Base-by-base conservation (phyloP, 768 basidiomycete species). In the Asterophora lycoperdoides region DNA sequence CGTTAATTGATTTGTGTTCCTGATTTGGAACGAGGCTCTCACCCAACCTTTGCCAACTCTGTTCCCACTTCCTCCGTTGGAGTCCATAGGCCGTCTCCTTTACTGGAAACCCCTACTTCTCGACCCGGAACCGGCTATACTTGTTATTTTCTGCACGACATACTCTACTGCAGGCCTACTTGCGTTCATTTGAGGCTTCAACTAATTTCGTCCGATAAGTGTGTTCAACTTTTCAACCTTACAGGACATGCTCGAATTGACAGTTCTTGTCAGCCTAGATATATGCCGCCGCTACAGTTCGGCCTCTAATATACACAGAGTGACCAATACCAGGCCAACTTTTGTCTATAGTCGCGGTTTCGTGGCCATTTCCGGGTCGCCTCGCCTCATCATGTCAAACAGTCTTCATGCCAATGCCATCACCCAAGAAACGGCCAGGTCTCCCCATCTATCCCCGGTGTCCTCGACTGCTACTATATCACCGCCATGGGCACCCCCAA, bases 401-500 rank as follows among this genome's bases (percentile, higher is more conserved):
- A 52, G 37, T 46, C 50, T 46, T 47, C 52, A 53, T 37, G 52
- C 58, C 54, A 55, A 58, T 30, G 51, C 55, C 51, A 51, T 29
- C 18, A 23, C 46, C n/a, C 8, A 53, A 44, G 59, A 51, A 41
- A 62, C 60, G 33, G 58, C 61, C 37, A 57, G 56, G 38, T 52
- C 62, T 15, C 63, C 63, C 14, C 54, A 62, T 54, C 52, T 54
- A 50, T 60, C 62, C 32, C 52, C 53, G 41, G 10, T 30, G 18
- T 41, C 63, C 8, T 48, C 58, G 17, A 60, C 66, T 37, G 53
- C 63, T 43, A 59, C 65, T 19, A 51, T 68, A 54, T 60, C 67
- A 6, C 71, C 68, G 46, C 55, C 72, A 63, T 86, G 86, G 86
- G 71, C 69, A 3, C 80, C 79, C 5, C 87, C 86, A 49, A 84